A percentile compares a stretch with the other conserved stretches of the same genome.
phyloP scores from a whole-genome alignment of 148 eudicot genomes.

The Persicaria maculosa region DNA sequence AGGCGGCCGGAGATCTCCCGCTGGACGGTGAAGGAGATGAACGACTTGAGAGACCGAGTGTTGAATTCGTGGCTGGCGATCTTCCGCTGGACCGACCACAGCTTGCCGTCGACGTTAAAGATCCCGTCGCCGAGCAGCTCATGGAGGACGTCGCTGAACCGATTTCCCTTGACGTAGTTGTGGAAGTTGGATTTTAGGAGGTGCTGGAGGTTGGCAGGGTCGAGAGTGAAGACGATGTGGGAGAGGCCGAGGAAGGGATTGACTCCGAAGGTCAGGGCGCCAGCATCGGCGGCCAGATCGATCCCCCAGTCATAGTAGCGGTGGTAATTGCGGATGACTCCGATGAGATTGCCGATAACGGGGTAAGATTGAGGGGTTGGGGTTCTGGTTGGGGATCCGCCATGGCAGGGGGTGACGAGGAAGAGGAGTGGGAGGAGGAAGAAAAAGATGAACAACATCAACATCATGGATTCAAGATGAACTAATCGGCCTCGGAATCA shows the following conservation, averaged over 20 bases:
- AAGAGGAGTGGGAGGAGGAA: neutral
- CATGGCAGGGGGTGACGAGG: neutral
- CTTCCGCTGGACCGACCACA: slow-evolving; percentile 60
- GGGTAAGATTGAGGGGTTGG: slow-evolving; percentile 5
- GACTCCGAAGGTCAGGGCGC: slow-evolving; percentile 39
- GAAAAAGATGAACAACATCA: neutral
- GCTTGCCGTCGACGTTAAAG: slow-evolving; percentile 53
- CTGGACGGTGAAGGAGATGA: slow-evolving; percentile 30
- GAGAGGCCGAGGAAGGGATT: slow-evolving; percentile 45
- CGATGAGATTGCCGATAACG: slow-evolving; percentile 10
- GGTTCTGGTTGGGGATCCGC: neutral
- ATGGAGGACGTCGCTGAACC: slow-evolving; percentile 26
- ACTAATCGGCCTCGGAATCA: neutral
- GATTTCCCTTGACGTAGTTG: slow-evolving; percentile 61
- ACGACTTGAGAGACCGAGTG: slow-evolving; percentile 44
- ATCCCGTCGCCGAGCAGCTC: slow-evolving; percentile 77
- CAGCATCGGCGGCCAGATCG: slow-evolving; percentile 23
- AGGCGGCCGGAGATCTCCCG: slow-evolving; percentile 37
- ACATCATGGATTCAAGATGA: too few relatives aligned
- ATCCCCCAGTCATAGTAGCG: slow-evolving; percentile 70
- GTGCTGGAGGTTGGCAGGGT: slow-evolving; percentile 56
- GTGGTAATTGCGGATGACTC: slow-evolving; percentile 38
- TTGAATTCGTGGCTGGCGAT: slow-evolving; percentile 66
- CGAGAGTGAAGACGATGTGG: slow-evolving; percentile 53
- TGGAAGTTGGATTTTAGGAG: slow-evolving; percentile 55